Base-by-base conservation (phyloP, 768 basidiomycete species). In the Exsudoporus frostii region DNA sequence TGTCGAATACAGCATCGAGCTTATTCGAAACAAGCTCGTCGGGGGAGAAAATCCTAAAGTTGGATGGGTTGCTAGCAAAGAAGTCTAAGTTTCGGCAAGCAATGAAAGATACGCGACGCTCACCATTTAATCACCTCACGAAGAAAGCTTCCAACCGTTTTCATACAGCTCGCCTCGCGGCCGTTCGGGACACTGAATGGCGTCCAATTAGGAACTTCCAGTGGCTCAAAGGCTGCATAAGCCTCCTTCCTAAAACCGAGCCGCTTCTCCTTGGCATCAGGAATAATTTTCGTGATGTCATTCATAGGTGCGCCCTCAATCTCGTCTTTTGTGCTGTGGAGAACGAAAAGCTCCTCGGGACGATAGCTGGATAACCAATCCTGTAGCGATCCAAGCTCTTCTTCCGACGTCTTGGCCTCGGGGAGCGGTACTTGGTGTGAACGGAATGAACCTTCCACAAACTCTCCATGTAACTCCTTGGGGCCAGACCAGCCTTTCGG, bases 371-470 rank as follows among this genome's bases (percentile, higher is more conserved):
- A 61, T 44, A 94, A 78, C 94, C 94, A 96, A 1, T 74, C 60
- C 58, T 86, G 78, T 30, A 97, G 78, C 10, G 79, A 64, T 0
- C 61, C 60, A 51, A 92, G 83, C 59, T 94, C 84, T 51, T 82
- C 80, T 7, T 72, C 65, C 50, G 82, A 79, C 0, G 77, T 84
- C 68, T 84, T 85, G 3, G 86, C 86, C 11, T 73, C 73, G 3
- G 91, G 86, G 17, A 96, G 80, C 5, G 93, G 92, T 1, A 96
- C 92, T 72, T 96, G 93, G 65, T 97, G 92, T 0, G 92, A 79
- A 53, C 79, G 83, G 79, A 88, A 95, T 20, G 86, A 89, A 41
- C 88, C 88, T 64, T 90, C 89, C 47, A 93, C 79, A 51, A 79
- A 81, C 55, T 88, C 81, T n/a, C 84, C 88, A 47, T 82, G 76